These are phyloP conservation scores for Serendipita sp. DNA, from an alignment of 768 basidiomycete genomes.

Conservation along the genomic window DNA sequence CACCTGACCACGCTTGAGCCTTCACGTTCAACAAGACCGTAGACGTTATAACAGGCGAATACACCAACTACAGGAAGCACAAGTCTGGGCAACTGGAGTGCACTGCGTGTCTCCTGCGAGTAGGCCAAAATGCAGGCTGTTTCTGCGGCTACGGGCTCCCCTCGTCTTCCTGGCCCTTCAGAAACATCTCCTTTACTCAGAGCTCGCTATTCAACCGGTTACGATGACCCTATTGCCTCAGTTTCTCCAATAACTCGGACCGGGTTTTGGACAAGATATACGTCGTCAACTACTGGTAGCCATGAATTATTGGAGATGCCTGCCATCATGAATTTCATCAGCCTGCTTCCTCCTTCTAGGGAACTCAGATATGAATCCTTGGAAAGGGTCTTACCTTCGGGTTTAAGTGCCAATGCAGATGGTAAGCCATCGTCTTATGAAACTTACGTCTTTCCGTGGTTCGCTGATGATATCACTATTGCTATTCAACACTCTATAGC, in stretches of 20 bases:
- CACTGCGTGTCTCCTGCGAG: not conserved
- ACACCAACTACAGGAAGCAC: no score
- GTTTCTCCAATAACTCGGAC: not conserved
- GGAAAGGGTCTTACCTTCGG: not conserved
- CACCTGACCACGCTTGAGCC: no score
- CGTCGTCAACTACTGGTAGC: not conserved
- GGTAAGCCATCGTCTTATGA: not conserved
- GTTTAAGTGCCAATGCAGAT: not conserved
- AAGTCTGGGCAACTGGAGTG: not conserved
- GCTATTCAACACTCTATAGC: not conserved
- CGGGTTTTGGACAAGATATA: not conserved
- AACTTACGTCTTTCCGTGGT: not conserved
- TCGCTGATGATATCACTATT: not conserved
- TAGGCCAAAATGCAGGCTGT: not conserved
- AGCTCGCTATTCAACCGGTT: conserved; percentile 3
- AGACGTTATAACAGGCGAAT: no score
- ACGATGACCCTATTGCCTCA: not conserved
- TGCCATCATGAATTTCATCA: conserved; percentile 2
- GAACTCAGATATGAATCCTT: not conserved
- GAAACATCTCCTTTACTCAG: conserved; percentile 1
- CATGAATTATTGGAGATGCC: not conserved
- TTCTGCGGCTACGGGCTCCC: not conserved
- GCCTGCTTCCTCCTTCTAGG: not conserved
- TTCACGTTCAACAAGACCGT: no score
- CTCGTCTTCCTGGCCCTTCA: not conserved